Evolutionary conservation across 2,329 filamentous ascomycete species (phyloP), one percentile per base, ranked within the genome.

Genomic region (Podosphaera xanthii): DNA sequence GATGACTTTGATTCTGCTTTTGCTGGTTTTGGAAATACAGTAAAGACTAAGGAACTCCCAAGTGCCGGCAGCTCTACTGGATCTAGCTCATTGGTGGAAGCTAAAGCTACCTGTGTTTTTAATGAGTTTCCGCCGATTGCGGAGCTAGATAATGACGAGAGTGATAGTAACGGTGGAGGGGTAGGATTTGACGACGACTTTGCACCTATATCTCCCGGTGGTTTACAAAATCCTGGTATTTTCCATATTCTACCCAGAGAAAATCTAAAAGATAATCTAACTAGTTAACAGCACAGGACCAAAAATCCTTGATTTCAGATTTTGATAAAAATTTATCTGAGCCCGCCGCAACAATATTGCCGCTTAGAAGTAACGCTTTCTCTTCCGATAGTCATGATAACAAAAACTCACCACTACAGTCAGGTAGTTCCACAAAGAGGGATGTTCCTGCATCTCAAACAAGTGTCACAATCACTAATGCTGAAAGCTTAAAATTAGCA

Each of bases 151-250:
- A 85, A 90, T 60, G 87, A 91, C 33, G 84, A 94, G n/a, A 90
- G 86, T 36, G 88, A 94, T 60, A 84, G 83, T 36, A 84, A 82
- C 59, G 86, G 81, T 61, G 86, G 87, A 55, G 79, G 80, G 56
- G 88, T 87, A 49, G 88, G 90, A 0, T 97, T 97, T 68, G 91
- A 94, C 57, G 92, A 98, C 68, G 84, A 96, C 70, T 97, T 97
- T 69, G 83, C 86, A 0, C 81, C 86, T 12, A 77, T 79, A 35
- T 70, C 69, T 30, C 67, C 68, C 58, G 64, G 61, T 14, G 64
- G 68, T 58, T 60, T 61, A 6, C 64, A 64, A 60, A 66, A 68
- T n/a, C 53, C 60, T 30, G 67, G 64, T 60, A 60, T 62, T 34
- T 58, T 64, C 2, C 61, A 65, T 30, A 53, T 35, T 3, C 3